These are phyloP conservation scores for Lentinula sp. DNA, from an alignment of 768 basidiomycete species.

Conservation along the genomic window DNA sequence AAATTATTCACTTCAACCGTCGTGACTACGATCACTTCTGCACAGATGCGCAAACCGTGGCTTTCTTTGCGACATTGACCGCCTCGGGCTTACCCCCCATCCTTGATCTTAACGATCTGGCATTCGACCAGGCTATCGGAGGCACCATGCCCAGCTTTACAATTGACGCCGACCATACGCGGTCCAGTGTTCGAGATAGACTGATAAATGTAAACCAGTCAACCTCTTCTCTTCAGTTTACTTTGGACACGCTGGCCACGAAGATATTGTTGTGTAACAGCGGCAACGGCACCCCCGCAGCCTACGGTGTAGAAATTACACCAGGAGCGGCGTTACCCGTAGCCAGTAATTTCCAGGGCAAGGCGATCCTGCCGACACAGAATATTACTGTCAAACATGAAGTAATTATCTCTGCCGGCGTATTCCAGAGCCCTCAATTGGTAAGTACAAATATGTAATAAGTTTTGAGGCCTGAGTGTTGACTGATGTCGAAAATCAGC, in stretches of 20 bases:
- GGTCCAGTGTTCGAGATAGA: constrained; percentile 21
- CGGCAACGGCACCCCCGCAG: constrained; percentile 9
- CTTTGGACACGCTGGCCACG: constrained; percentile 20
- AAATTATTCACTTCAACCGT: neutral
- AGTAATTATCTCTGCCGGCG: constrained; percentile 15
- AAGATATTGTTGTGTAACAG: constrained; percentile 12
- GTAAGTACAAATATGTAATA: constrained; percentile 3
- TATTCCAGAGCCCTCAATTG: constrained; percentile 17
- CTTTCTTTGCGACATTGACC: constrained; percentile 13
- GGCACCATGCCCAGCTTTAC: constrained; percentile 15
- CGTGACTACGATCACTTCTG: neutral
- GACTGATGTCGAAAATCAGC: neutral
- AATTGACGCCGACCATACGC: constrained; percentile 16
- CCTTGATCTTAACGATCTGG: constrained; percentile 18
- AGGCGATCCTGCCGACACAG: constrained; percentile 7
- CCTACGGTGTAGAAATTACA: constrained; percentile 15
- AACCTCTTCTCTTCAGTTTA: constrained; percentile 12
- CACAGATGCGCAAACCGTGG: constrained; percentile 20
- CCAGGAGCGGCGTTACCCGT: constrained; percentile 14
- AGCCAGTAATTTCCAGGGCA: constrained; percentile 13
- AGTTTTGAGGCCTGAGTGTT: neutral
- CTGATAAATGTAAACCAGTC: constrained; percentile 12
- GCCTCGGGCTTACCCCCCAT: constrained; percentile 12
- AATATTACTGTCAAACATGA: constrained; percentile 14
- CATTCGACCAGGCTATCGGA: constrained; percentile 16